A percentile compares a stretch with the other conserved stretches of the same genome.
phyloP scores from a whole-genome alignment of 129 eudicot genomes.

The Heracleum sosnowskyi region DNA sequence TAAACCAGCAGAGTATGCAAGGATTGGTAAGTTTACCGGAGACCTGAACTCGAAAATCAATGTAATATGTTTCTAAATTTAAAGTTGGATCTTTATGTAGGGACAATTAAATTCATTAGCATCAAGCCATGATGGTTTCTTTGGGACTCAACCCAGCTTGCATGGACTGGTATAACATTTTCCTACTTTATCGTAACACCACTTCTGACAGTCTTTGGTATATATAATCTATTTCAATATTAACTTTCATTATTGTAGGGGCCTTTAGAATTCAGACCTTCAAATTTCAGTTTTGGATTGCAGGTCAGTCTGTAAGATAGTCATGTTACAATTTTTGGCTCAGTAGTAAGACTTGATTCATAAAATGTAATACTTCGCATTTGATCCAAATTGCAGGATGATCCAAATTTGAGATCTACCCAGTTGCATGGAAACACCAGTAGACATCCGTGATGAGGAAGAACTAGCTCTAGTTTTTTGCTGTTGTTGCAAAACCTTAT shows the following conservation, averaged over 20 bases:
- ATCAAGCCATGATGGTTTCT: conserved; percentile 49
- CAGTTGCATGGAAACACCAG: conserved; percentile 21
- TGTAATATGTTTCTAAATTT: neutral
- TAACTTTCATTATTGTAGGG: conserved; percentile 14
- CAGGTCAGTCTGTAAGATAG: conserved; percentile 19
- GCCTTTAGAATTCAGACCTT: conserved; percentile 24
- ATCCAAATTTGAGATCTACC: conserved; percentile 21
- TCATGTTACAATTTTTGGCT: neutral
- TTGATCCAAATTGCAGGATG: conserved; percentile 18
- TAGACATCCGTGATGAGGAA: conserved; percentile 15
- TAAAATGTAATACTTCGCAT: neutral
- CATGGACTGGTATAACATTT: conserved; percentile 38
- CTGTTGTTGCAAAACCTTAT: neutral
- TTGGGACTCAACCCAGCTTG: conserved; percentile 42
- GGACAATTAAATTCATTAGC: conserved; percentile 43
- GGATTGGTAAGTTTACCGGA: conserved; percentile 43
- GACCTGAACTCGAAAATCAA: neutral
- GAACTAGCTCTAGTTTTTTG: neutral
- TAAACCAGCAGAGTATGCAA: conserved; percentile 48
- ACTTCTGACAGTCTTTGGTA: neutral
- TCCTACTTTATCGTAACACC: neutral
- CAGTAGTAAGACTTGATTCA: neutral
- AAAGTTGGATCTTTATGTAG: conserved; percentile 17
- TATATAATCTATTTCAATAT: neutral
- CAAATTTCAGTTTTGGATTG: conserved; percentile 18